Evolutionary conservation across 371 early-diverging fungal species (phyloP).

Genomic region (Basidiobolus meristosporus): DNA sequence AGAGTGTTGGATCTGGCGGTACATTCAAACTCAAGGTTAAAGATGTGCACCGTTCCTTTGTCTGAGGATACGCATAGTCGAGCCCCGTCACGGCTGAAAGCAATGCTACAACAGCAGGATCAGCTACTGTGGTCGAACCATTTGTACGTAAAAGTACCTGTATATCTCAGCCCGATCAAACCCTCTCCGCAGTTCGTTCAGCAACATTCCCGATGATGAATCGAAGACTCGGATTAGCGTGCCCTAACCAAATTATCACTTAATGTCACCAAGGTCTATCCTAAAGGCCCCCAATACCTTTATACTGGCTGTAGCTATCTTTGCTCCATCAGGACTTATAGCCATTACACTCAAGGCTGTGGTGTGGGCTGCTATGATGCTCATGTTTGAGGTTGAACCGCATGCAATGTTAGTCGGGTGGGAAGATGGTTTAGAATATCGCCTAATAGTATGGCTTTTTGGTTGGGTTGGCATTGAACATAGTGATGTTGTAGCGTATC

Average conservation of each 20-base stretch:
- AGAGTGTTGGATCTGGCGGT: too few species aligned
- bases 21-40: slow-evolving; percentile 64
- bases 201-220: slow-evolving; percentile 43
- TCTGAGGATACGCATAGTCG: slow-evolving; percentile 73
- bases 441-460: too few species aligned
- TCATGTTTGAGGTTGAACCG: too few species aligned
- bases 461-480: too few species aligned
- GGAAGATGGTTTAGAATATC: too few species aligned
- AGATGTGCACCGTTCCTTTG: slow-evolving; percentile 86
- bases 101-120: slow-evolving; percentile 60
- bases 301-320: slow-evolving; percentile 64
- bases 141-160: too few species aligned
- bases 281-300: slow-evolving; percentile 13
- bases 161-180: slow-evolving; percentile 78
- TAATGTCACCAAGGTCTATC: background rate
- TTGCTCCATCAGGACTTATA: slow-evolving; percentile 51
- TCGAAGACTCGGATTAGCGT: slow-evolving; percentile 84
- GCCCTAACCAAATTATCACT: too few species aligned
- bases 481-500: too few species aligned
- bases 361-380: slow-evolving; percentile 73
- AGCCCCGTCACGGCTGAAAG: slow-evolving; percentile 61
- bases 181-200: slow-evolving; percentile 77
- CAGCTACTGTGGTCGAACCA: too few species aligned
- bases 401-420: too few species aligned
- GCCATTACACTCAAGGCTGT: slow-evolving; percentile 54